Evolutionary conservation across 495 filamentous ascomycete genomes (phyloP).

Genomic region (Tirmania nivea): DNA sequence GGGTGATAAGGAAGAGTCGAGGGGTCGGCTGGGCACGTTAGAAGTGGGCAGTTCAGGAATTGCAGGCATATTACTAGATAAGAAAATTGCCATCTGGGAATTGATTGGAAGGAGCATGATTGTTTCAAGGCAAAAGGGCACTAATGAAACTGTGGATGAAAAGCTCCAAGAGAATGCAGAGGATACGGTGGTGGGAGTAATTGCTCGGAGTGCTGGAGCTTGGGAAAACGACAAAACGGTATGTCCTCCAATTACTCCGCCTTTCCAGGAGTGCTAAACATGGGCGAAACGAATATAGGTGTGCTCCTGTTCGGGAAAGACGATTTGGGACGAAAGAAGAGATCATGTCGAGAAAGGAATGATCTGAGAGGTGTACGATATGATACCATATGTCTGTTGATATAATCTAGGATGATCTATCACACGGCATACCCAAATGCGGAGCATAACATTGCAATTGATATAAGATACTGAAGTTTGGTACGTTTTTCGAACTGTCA

Average conservation of each 20-base stretch:
- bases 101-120: conserved; percentile 82
- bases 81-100: conserved; percentile 75
- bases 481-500: too few relatives aligned
- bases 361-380: conserved; percentile 27
- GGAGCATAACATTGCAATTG: too few relatives aligned
- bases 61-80: conserved; percentile 58
- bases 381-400: too few relatives aligned
- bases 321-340: conserved; percentile 86
- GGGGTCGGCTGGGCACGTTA: conserved; percentile 40
- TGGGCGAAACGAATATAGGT: conserved; percentile 6
- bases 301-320: conserved; percentile 89
- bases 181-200: conserved; percentile 72
- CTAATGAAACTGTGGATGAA: conserved; percentile 11
- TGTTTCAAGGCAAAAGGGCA: conserved; percentile 38
- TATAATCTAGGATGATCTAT: too few relatives aligned
- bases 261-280: too few relatives aligned
- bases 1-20: conserved; percentile 28
- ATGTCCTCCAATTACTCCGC: conserved; percentile 16
- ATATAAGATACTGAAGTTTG: too few relatives aligned
- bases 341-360: conserved; percentile 78
- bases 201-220: conserved; percentile 81
- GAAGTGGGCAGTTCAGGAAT: conserved; percentile 44
- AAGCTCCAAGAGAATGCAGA: conserved; percentile 44
- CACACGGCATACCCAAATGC: too few relatives aligned
- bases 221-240: conserved; percentile 99